Percentiles rank a stretch among this genome's conserved stretches.
These are phyloP conservation scores for Mycogone perniciosa DNA, from an alignment of 2,329 filamentous ascomycete genomes.

Conservation along the genomic window DNA sequence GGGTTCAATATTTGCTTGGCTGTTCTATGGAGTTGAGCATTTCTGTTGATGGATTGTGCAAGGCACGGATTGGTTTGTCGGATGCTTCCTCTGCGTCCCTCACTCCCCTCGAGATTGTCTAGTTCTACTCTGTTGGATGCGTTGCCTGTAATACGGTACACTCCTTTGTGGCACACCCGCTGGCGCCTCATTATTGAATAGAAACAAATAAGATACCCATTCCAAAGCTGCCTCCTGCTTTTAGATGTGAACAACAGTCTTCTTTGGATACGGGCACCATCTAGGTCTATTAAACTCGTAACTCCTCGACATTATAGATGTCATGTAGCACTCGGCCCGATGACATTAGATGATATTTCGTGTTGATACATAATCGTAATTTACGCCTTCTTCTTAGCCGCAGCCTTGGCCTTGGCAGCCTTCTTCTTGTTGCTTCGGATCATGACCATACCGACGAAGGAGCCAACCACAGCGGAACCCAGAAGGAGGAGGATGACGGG, in stretches of 20 bases:
- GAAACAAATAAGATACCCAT: constrained; percentile 31
- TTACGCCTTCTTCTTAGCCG: constrained; percentile 80
- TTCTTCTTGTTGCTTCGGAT: constrained; percentile 98
- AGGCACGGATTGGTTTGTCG: constrained; percentile 8
- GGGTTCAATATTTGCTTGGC: constrained; percentile 10
- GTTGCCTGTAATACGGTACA: constrained; percentile 18
- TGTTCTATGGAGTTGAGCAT: constrained; percentile 9
- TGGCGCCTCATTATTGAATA: constrained; percentile 26
- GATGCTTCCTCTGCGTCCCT: constrained; percentile 10
- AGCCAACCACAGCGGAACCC: constrained; percentile 87
- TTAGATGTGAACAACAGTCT: constrained; percentile 8
- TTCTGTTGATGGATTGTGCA: constrained; percentile 7
- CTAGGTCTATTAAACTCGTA: not conserved
- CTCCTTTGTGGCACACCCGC: constrained; percentile 18
- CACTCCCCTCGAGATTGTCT: constrained; percentile 19
- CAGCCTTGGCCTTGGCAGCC: constrained; percentile 84
- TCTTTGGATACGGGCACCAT: not conserved
- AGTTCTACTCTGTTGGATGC: constrained; percentile 24
- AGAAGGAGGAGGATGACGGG: constrained; percentile 93
- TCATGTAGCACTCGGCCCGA: not conserved
- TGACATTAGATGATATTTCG: not conserved
- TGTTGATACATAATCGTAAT: not conserved
- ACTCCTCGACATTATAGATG: not conserved
- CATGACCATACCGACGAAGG: constrained; percentile 95
- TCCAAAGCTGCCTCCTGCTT: constrained; percentile 14